These are phyloP conservation scores for Melaleuca alternifolia DNA, from an alignment of 345 rosid species.

Conservation along the genomic window DNA sequence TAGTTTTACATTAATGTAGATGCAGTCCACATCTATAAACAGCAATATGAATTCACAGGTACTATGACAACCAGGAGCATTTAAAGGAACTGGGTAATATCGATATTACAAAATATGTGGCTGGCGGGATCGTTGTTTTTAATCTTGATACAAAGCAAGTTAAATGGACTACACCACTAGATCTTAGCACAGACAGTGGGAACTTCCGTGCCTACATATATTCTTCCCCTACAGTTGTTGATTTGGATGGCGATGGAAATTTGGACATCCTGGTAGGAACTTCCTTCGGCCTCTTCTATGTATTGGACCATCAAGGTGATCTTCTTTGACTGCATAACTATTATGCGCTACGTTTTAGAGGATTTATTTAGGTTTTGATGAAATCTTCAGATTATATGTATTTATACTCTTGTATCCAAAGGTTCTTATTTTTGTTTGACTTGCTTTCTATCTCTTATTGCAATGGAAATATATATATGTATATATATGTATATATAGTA, in stretches of 20 bases:
- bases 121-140: conserved; percentile 83
- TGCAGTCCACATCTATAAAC: not conserved
- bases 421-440: not conserved
- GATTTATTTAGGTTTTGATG: not conserved
- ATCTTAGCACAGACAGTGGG: conserved; percentile 66
- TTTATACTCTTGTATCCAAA: not conserved
- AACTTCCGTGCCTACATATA: conserved; percentile 78
- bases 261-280: conserved; percentile 97
- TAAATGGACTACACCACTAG: conserved; percentile 80
- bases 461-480: no score
- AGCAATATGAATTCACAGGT: conserved; percentile 31
- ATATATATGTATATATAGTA: no score
- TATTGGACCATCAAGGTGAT: conserved; percentile 93
- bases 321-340: not conserved
- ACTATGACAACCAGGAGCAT: conserved; percentile 90
- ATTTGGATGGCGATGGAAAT: conserved; percentile 98
- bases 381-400: not conserved
- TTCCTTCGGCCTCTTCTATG: conserved; percentile 92
- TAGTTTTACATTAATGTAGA: not conserved
- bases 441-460: not conserved
- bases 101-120: conserved; percentile 83
- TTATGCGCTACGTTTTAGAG: not conserved
- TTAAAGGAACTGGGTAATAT: conserved; percentile 78
- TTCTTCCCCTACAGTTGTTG: conserved; percentile 93
- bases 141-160: conserved; percentile 98